These are phyloP conservation scores for Cadophora sp. DNA, from an alignment of 2,329 filamentous ascomycete species.

Conservation along the genomic window DNA sequence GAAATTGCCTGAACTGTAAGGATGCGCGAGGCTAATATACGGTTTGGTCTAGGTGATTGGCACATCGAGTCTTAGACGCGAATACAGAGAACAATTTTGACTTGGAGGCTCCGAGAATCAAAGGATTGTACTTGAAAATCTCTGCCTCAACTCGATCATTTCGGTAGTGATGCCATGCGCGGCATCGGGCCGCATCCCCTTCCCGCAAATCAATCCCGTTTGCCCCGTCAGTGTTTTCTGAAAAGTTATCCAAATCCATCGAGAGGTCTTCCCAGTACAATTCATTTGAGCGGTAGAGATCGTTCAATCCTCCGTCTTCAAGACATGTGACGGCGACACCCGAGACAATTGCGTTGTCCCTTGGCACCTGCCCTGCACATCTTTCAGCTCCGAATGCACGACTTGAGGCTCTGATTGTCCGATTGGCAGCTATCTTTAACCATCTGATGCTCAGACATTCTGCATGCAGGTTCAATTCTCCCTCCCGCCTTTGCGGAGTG, in stretches of 20 bases:
- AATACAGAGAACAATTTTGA: not conserved
- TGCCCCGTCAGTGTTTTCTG: not conserved
- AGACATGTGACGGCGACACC: not conserved
- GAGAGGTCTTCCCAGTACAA: not conserved
- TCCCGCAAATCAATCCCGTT: not conserved
- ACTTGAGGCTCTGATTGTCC: slow-evolving; percentile 1
- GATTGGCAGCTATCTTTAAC: not conserved
- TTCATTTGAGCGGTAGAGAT: not conserved
- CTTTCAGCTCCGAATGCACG: slow-evolving; percentile 7
- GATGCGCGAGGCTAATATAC: no score
- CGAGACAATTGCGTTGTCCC: not conserved
- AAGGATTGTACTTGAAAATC: slow-evolving; percentile 2
- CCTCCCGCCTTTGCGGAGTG: not conserved
- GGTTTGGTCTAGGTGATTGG: no score
- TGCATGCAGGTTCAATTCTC: slow-evolving; percentile 6
- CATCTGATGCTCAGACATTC: not conserved
- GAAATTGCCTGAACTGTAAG: not conserved
- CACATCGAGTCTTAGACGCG: not conserved
- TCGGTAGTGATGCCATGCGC: not conserved
- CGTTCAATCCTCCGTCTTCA: slow-evolving; percentile 1
- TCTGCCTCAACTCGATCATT: not conserved
- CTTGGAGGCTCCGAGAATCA: not conserved
- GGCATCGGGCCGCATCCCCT: not conserved
- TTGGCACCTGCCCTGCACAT: slow-evolving; percentile 3
- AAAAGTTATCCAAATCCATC: slow-evolving; percentile 1